Evolutionary conservation across 495 filamentous ascomycete genomes (phyloP).

Genomic region (Platismatia glauca): DNA sequence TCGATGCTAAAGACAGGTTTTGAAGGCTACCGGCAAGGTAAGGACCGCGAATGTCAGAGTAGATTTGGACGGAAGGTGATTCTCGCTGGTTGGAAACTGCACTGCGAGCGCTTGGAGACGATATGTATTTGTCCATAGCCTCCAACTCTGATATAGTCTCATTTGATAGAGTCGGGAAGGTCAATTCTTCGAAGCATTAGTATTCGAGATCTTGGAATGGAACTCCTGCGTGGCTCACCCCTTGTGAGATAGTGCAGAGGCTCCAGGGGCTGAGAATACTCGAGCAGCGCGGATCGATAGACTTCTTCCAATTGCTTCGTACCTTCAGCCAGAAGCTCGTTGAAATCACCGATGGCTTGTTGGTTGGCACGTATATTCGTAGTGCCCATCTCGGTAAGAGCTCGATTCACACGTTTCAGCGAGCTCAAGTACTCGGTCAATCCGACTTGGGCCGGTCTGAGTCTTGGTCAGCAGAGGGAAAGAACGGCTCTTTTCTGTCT

Average conservation of each 20-base stretch:
- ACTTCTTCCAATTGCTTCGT: slow-evolving; percentile 72
- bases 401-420: slow-evolving; percentile 76
- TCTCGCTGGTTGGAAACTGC: slow-evolving; percentile 42
- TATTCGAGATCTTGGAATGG: background rate
- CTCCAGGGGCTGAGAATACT: slow-evolving; percentile 69
- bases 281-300: slow-evolving; percentile 64
- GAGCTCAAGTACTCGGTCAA: slow-evolving; percentile 80
- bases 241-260: slow-evolving; percentile 93
- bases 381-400: slow-evolving; percentile 67
- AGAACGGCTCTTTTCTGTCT: background rate
- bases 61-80: slow-evolving; percentile 61
- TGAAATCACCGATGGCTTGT: slow-evolving; percentile 75
- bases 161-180: slow-evolving; percentile 55
- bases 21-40: slow-evolving; percentile 72
- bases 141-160: slow-evolving; percentile 50
- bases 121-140: slow-evolving; percentile 49
- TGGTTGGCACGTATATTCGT: slow-evolving; percentile 88
- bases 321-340: slow-evolving; percentile 64
- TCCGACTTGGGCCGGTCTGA: slow-evolving; percentile 66
- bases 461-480: slow-evolving; percentile 18
- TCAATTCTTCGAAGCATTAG: slow-evolving; percentile 40
- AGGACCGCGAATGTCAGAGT: slow-evolving; percentile 74
- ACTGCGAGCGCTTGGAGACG: slow-evolving; percentile 42
- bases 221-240: slow-evolving; percentile 44
- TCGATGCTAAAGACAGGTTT: slow-evolving; percentile 77